Evolutionary conservation across 1,284 basidiomycete genomes (phyloP), one percentile per base, ranked within the genome.

Genomic region (Violaceomyces palustris): DNA sequence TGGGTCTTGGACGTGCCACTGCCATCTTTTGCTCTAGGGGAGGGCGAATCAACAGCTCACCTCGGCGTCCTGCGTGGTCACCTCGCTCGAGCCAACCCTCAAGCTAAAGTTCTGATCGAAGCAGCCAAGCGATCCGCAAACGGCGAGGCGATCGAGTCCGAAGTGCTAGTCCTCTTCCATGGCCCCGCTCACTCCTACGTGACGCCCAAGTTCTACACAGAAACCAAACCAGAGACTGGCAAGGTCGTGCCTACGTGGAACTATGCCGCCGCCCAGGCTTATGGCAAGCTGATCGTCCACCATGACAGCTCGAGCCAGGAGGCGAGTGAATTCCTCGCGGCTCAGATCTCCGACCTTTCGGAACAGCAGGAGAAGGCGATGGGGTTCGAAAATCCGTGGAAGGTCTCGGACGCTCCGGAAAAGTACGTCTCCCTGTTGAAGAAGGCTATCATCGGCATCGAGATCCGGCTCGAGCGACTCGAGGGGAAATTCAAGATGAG

Each of bases 401-500:
- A 71, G 39, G 70, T 77, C 1, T 30, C 40, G 1, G 74, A 76
- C 42, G 75, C 77, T 4, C 77, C 77, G 0, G 50, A 58, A 15
- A 44, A 32, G 8, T 78, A 78, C 50, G 62, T 74, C n/a, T 58
- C 67, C n/a, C 12, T 73, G 6, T 41, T 77, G 19, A 71, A 75
- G 45, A 74, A 72, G 53, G 75, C 66, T 0, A 77, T 77, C 21
- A 61, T 77, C 3, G 77, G 76, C 1, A 24, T 78, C 7, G 75
- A 77, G 50, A 73, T 78, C 23, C 52, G 49, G 18, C 62, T 78
- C 14, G 65, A 45, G 4, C 55, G 66, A 32, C 62, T 77, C 3
- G 76, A 75, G 37, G 74, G 75, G 7, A 67, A 75, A 37, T 74
- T 70, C 60, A 77, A 78, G 57, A 67, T 77, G 55, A 67, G 61